phyloP scores from a whole-genome alignment of 352 stramenopile genomes.

The Phytophthora vignae region DNA sequence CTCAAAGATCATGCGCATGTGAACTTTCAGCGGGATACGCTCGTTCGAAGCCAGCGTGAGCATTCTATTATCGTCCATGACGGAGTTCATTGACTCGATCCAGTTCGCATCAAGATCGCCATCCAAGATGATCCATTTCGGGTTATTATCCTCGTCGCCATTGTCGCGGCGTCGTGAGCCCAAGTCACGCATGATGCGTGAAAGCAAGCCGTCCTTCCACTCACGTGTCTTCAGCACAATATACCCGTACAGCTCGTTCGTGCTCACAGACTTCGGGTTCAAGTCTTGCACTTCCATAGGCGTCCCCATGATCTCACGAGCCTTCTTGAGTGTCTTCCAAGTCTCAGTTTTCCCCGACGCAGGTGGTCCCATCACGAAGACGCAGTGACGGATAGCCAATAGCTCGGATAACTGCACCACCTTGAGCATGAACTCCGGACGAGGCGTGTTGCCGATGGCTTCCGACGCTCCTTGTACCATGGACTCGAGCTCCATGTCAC shows the following conservation, averaged over 20 bases:
- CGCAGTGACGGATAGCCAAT: conserved; percentile 95
- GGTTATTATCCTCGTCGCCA: conserved; percentile 90
- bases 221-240: conserved; percentile 96
- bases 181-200: conserved; percentile 96
- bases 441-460: conserved; percentile 83
- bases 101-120: conserved; percentile 98
- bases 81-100: conserved; percentile 98
- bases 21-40: conserved; percentile 95
- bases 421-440: conserved; percentile 92
- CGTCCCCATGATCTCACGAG: conserved; percentile 88
- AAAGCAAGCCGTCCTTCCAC: conserved; percentile 96
- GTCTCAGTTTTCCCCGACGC: conserved; percentile 95
- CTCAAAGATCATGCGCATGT: conserved; percentile 99
- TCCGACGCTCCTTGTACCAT: conserved; percentile 87
- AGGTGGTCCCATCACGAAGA: conserved; percentile 97
- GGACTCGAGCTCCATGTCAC: conserved; percentile 93
- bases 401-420: conserved; percentile 96
- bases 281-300: conserved; percentile 93
- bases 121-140: conserved; percentile 98
- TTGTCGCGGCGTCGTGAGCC: conserved; percentile 91
- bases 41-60: conserved; percentile 97
- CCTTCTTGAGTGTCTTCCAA: conserved; percentile 94
- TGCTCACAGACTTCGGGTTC: conserved; percentile 97
- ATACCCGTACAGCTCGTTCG: conserved; percentile 96
- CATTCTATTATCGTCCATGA: conserved; percentile 98